Evolutionary conservation across 345 rosid genomes (phyloP), one percentile per base, ranked within the genome.

Genomic region (Brassica nigra): DNA sequence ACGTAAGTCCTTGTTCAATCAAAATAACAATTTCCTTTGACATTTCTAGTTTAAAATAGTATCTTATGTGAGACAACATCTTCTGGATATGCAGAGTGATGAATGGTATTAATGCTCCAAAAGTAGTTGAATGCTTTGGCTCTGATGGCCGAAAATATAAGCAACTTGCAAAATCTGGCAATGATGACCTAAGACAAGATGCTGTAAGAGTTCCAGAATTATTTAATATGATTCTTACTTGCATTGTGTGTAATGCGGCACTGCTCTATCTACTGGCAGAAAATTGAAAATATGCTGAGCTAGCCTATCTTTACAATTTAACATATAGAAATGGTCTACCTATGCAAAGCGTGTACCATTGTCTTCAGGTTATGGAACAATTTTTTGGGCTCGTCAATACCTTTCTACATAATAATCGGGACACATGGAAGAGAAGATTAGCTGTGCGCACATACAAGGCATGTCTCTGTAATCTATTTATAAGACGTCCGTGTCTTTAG

Each of bases 181-280:
- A 92, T 79, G 99, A 95, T 82, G 99, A 95, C 84, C 90, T 95
- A 62, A 88, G 99, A 91, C 99, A 95, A 83, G 99, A 95, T 89
- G 97, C 99, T 80, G 99, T 95, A 83, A 78, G 97, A 70, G 76
- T 81, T 71, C 68, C n/a, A 58, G 27, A 66, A 37, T 3, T 14
- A 61, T 67, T 67, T 42, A 49, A 42, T 47, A 18, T 63, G 72
- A 66, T 66, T 33, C 31, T 34, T 5, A 69, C 76, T 67, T 67
- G 73, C 18, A 73, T 33, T 73, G 36, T 39, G 18, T 67, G 6
- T 66, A 29, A 36, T 57, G 55, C 68, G 70, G 23, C 44, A 68
- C 70, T 68, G 70, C 33, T 62, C 33, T 33, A 16, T 31, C 30
- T 74, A 44, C 68, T 30, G 34, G 71, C 66, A 61, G 68, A 30